Evolutionary conservation across 192 early-diverging fungal species (phyloP), one percentile per base, ranked within the genome.

Genomic region (Spizellomyces punctatus): DNA sequence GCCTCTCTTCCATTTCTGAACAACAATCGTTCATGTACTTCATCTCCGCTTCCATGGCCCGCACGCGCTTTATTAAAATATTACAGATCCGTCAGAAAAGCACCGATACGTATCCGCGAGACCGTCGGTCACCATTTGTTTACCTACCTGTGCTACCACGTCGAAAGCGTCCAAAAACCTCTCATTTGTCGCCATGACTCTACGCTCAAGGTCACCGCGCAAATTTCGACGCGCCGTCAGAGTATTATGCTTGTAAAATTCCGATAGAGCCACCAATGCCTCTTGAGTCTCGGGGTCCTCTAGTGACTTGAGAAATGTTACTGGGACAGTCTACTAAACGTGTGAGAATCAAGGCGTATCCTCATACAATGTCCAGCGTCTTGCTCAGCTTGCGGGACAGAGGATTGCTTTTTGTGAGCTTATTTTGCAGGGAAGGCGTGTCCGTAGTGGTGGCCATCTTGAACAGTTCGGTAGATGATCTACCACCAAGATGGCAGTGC

Each of bases 201-300:
- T 73, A 56, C 81, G 73, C 72, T 90, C 90, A 64, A 89, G 82
- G 41, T 90, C 84, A 12, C 82, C 84, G 22, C 83, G 70, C 46
- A 90, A 76, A 71, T 83, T 87, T n/a, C 86, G 76, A 61, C 85
- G 76, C 46, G 83, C 60, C n/a, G 77, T 71, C 42, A 79, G 63
- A 4, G 79, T 79, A 76, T 89, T 85, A 17, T 50, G 71, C 6
- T 70, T 72, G 78, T 89, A 90, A 61, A 89, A 86, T 55, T 86
- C 86, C 0, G 89, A 84, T 19, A 92, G 74, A 5, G 87, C 80
- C 48, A 80, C 79, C 44, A 91, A 78, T 4, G 91, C 89, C n/a
- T 83, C 76, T 73, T 83, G 88, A n/a, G 86, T 86, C 56, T 86
- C 80, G 19, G 76, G 63, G 63, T 88, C 84, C 58, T 92, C 90